Conservation (phyloP, 2,329 filamentous ascomycete genomes). For the Fusarium multiceps region DNA sequence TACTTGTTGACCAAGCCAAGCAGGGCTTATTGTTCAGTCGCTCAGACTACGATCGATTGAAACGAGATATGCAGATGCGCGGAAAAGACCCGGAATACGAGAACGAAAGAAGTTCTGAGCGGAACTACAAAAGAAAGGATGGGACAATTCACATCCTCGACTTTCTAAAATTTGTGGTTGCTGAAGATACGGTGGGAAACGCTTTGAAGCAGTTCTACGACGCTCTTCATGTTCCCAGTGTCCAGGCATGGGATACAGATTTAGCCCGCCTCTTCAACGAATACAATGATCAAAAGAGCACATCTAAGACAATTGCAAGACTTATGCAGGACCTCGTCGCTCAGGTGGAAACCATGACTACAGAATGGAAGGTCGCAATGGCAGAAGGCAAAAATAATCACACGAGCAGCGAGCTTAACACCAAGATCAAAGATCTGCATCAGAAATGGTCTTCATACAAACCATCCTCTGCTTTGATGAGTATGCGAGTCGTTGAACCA, state of each 20-base stretch:
- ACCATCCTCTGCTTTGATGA: constrained; percentile 46
- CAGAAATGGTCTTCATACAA: constrained; percentile 57
- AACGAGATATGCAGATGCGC: constrained; percentile 40
- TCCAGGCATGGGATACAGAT: constrained; percentile 53
- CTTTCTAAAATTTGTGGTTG: constrained; percentile 67
- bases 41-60: constrained; percentile 20
- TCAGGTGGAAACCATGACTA: constrained; percentile 47
- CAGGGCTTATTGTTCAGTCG: constrained; percentile 63
- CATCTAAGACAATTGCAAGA: constrained; percentile 45
- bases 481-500: constrained; percentile 42
- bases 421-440: constrained; percentile 52
- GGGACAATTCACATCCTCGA: constrained; percentile 68
- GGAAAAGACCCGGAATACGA: constrained; percentile 59
- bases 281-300: constrained; percentile 48
- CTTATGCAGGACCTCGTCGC: constrained; percentile 51
- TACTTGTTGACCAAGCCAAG: constrained; percentile 69
- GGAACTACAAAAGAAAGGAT: constrained; percentile 21
- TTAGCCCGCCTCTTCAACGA: constrained; percentile 49
- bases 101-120: constrained; percentile 47
- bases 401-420: constrained; percentile 46
- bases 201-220: constrained; percentile 52
- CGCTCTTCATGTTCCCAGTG: constrained; percentile 23
- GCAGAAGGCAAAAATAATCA: constrained; percentile 23
- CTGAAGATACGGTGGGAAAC: constrained; percentile 55
- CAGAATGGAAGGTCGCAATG: constrained; percentile 51